These are phyloP conservation scores for Straminergon stramineum DNA, from an alignment of 225 moss, liverwort and hornwort species.

Conservation along the genomic window DNA sequence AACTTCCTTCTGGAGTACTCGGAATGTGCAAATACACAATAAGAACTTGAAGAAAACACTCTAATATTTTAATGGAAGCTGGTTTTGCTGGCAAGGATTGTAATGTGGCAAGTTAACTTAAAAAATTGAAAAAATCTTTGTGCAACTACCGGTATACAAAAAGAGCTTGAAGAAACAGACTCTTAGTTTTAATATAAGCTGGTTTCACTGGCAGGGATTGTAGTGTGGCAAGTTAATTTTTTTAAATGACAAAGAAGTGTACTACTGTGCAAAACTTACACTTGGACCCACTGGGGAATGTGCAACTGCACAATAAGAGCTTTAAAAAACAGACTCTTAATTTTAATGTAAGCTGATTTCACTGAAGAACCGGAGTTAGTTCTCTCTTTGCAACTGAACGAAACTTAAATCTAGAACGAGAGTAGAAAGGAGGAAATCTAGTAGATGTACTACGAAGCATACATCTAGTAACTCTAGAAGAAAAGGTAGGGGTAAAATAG, in stretches of 20 bases:
- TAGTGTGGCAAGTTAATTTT: not conserved
- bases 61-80: not conserved
- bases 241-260: not conserved
- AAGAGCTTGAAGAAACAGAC: not conserved
- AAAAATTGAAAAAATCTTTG: not conserved
- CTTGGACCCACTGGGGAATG: not conserved
- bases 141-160: not conserved
- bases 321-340: not conserved
- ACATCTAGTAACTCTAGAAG: not conserved
- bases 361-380: not conserved
- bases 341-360: not conserved
- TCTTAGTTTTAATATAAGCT: not conserved
- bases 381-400: not conserved
- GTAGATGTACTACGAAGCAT: not conserved
- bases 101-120: not conserved
- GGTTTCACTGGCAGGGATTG: not conserved
- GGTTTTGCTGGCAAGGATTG: not conserved
- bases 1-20: not conserved
- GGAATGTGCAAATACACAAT: not conserved
- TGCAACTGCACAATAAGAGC: not conserved
- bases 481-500: not conserved
- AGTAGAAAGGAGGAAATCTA: not conserved
- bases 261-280: not conserved
- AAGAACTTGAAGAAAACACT: not conserved
- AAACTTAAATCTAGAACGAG: not conserved